Evolutionary conservation across 139 green algal species (phyloP).

Genomic region (Monoraphidium neglectum): DNA sequence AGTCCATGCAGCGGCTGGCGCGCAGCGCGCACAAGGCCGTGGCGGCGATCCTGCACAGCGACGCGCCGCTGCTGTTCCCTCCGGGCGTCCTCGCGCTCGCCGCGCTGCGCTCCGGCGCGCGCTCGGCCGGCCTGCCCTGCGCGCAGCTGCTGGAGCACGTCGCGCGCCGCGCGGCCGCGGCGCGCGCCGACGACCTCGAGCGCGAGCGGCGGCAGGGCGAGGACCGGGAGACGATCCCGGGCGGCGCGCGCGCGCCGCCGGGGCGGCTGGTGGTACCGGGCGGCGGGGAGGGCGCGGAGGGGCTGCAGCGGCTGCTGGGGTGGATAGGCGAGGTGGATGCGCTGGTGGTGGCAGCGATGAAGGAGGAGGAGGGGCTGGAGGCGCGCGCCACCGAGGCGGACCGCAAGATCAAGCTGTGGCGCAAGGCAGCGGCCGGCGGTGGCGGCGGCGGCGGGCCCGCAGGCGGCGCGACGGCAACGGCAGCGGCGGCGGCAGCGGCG

Average conservation of each 20-base stretch:
- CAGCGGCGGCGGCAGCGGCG: constrained; percentile 1
- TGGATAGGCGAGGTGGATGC: constrained; percentile 7
- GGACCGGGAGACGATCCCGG: not conserved
- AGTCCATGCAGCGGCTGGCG: constrained; percentile 10
- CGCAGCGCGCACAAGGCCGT: constrained; percentile 29
- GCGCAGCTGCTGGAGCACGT: constrained; percentile 2
- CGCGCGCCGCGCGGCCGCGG: not conserved
- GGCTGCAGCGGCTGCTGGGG: constrained; percentile 19
- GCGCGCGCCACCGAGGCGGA: constrained; percentile 12
- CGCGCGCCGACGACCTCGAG: not conserved
- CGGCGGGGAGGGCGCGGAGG: not conserved
- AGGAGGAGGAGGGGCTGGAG: constrained; percentile 10
- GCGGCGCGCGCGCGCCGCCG: no score
- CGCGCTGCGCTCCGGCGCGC: constrained; percentile 49
- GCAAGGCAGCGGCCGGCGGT: not conserved
- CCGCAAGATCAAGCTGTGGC: constrained; percentile 24
- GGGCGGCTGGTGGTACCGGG: no score
- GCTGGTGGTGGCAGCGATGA: not conserved
- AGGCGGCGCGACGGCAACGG: not conserved
- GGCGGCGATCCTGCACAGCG: constrained; percentile 72
- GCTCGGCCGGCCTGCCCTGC: constrained; percentile 1
- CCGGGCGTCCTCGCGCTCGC: constrained; percentile 63
- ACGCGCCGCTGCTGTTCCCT: constrained; percentile 74
- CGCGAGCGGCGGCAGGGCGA: not conserved
- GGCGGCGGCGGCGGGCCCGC: not conserved